Base-by-base conservation (phyloP, 2,329 filamentous ascomycete species). In the Leptographium galeiforme region DNA sequence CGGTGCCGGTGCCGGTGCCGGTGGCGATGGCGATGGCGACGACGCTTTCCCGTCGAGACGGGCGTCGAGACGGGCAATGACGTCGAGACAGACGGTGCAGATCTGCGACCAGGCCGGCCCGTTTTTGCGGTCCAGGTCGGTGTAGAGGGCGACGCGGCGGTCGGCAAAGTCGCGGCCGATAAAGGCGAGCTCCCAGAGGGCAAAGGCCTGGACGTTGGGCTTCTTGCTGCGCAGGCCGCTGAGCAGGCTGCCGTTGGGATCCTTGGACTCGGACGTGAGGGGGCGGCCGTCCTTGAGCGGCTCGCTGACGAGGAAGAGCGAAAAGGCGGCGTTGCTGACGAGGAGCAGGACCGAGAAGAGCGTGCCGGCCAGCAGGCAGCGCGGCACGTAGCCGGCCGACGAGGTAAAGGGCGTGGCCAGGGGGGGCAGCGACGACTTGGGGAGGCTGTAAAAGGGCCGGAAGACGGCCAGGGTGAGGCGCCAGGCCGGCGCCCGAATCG, bases 161-260 rank as follows among this genome's bases (percentile, higher is more conserved):
- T 81, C 76, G 16, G 83, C 76, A 57, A 86, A 90, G 52, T 81
- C 77, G 54, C 85, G 78, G 40, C 87, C 83, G 60, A 96, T 95
- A 53, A 87, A 76, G 34, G 82, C 81, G 33, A 96, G 73, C 64
- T 97, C 91, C 90, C 90, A 95, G 67, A 95, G 85, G 16, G 91
- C 90, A 66, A 94, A 95, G 0, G 81, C 84, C 68, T 80, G 83
- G 56, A 87, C 81, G 11, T 87, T 74, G 10, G 87, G 75, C 66
- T 91, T 93, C 69, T 89, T 93, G 58, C 84, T 84, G 64, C 84
- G 90, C 47, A 97, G 67, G 0, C 91, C 91, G 54, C 83, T 89
- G 49, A 97, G 67, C 33, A 97, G 73, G 64, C 87, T 95, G 39
- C 89, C 89, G 62, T 95, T 97, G 1, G 91, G 88, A 66, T 96